A percentile compares a stretch with the other conserved stretches of the same genome.
Conservation (phyloP, 1,284 basidiomycete genomes). For the Rhodofomes roseus region DNA sequence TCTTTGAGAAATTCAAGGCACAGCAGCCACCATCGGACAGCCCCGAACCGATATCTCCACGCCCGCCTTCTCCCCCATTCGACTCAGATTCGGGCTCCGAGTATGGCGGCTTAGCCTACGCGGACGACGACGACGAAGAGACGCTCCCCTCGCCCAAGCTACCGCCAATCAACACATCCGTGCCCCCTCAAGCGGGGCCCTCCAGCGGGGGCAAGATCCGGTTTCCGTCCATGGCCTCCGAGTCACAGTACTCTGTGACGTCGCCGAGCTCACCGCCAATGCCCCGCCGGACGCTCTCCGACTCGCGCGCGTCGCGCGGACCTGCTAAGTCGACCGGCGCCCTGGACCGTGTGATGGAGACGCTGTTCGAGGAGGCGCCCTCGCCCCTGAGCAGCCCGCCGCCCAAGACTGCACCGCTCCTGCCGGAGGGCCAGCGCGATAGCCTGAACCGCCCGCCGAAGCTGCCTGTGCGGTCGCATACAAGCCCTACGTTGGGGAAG, state of each 20-base stretch:
- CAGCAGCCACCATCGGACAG: constrained; percentile 18
- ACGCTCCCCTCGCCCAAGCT: constrained; percentile 10
- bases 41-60: background rate
- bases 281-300: constrained; percentile 25
- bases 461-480: constrained; percentile 51
- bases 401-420: constrained; percentile 27
- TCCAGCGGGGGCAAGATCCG: constrained; percentile 18
- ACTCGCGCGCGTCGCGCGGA: constrained; percentile 23
- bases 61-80: constrained; percentile 6
- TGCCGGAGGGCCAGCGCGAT: constrained; percentile 28
- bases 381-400: constrained; percentile 26
- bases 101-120: constrained; percentile 29
- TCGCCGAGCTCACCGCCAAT: constrained; percentile 21
- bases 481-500: constrained; percentile 41
- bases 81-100: constrained; percentile 23
- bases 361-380: constrained; percentile 42
- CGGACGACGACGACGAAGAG: constrained; percentile 27
- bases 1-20: constrained; percentile 48
- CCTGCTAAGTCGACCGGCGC: constrained; percentile 32
- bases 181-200: background rate
- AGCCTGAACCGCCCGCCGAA: constrained; percentile 42
- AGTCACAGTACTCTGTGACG: constrained; percentile 26
- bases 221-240: constrained; percentile 29
- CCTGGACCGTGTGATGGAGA: constrained; percentile 47
- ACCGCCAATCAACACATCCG: constrained; percentile 3